phyloP scores from a whole-genome alignment of 148 eudicot genomes.

The Persicaria maculosa region DNA sequence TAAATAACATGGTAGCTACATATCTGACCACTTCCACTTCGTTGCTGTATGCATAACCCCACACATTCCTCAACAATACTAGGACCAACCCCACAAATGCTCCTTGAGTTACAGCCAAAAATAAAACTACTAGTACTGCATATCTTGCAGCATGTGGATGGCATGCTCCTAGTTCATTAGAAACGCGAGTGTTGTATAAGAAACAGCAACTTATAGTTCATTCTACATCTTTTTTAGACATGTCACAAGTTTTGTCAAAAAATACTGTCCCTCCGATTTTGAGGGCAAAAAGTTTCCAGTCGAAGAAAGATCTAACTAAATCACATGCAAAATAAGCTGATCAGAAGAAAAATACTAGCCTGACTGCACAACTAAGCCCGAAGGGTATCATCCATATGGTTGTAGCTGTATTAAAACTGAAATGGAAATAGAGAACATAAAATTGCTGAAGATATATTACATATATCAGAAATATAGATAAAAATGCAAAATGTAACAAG shows the following conservation, averaged over 20 bases:
- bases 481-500: too few species aligned
- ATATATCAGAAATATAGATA: too few species aligned
- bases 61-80: constrained; percentile 18
- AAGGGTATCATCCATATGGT: too few species aligned
- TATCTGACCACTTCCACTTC: too few species aligned
- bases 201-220: neutral
- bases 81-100: constrained; percentile 21
- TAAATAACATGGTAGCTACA: too few species aligned
- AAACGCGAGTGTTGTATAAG: constrained; percentile 20
- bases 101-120: constrained; percentile 20
- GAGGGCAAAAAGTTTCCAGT: too few species aligned
- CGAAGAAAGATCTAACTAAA: neutral
- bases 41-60: neutral
- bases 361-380: constrained; percentile 66
- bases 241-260: too few species aligned
- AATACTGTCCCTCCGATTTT: too few species aligned
- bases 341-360: constrained; percentile 28
- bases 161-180: constrained; percentile 33
- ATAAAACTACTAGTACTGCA: constrained; percentile 24
- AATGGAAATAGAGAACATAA: too few species aligned
- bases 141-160: constrained; percentile 21
- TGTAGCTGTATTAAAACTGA: too few species aligned
- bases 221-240: too few species aligned
- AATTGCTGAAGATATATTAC: too few species aligned
- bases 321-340: neutral